Evolutionary conservation across 2,329 filamentous ascomycete species (phyloP).

Genomic region (Hortaea sp.): DNA sequence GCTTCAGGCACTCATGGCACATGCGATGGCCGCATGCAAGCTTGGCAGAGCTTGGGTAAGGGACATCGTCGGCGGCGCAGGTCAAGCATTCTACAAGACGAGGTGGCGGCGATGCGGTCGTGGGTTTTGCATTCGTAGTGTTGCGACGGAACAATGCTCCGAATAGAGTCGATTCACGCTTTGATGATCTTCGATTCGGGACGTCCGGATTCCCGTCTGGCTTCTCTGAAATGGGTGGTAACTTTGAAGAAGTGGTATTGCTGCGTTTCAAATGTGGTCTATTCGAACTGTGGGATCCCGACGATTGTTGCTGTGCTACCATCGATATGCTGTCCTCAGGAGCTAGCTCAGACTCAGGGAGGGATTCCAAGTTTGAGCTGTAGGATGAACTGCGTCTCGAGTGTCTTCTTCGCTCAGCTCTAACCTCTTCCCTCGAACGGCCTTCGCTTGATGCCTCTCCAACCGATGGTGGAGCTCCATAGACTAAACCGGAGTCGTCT

Average conservation of each 20-base stretch:
- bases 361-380: background rate
- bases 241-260: conserved; percentile 13
- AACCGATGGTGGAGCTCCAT: background rate
- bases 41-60: conserved; percentile 53
- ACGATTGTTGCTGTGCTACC: conserved; percentile 4
- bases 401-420: background rate
- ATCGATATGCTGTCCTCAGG: conserved; percentile 24
- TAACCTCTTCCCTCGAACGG: no score
- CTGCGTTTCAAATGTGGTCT: conserved; percentile 11
- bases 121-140: conserved; percentile 4
- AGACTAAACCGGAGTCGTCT: background rate
- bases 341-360: conserved; percentile 12
- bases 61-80: conserved; percentile 59
- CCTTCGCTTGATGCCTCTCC: background rate
- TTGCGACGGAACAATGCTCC: conserved; percentile 17
- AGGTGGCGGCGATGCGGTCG: conserved; percentile 4
- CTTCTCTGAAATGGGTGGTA: conserved; percentile 13
- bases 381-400: conserved; percentile 6
- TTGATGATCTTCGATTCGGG: conserved; percentile 7
- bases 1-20: conserved; percentile 67
- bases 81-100: conserved; percentile 53
- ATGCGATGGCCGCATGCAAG: conserved; percentile 72
- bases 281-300: background rate
- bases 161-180: conserved; percentile 18
- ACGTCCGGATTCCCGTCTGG: conserved; percentile 13